Evolutionary conservation across 306 rosid species (phyloP).

Genomic region (Corylus heterophylla): DNA sequence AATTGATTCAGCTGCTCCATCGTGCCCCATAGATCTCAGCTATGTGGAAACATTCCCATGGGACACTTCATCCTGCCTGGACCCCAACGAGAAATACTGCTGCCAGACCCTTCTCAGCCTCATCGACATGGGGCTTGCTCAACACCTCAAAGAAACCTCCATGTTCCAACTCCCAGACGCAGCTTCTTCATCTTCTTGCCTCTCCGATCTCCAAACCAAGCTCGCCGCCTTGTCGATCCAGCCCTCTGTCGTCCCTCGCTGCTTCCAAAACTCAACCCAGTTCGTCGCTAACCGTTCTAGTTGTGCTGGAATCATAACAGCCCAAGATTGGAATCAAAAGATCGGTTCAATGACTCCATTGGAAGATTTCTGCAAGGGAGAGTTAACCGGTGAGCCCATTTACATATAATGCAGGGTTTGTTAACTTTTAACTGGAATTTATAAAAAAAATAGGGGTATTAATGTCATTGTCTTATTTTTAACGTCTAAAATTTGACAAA

Average conservation of each 20-base stretch:
- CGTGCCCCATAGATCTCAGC: slow-evolving; percentile 74
- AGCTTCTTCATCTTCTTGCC: slow-evolving; percentile 53
- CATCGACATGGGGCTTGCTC: slow-evolving; percentile 62
- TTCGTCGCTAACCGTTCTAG: slow-evolving; percentile 45
- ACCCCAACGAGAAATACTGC: slow-evolving; percentile 39
- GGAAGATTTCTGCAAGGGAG: slow-evolving; percentile 53
- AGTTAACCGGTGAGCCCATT: slow-evolving; percentile 16
- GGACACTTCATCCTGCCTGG: slow-evolving; percentile 62
- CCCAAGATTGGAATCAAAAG: slow-evolving; percentile 48
- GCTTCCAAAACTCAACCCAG: slow-evolving; percentile 49
- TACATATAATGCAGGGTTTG: too few relatives aligned
- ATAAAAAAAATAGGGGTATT: too few relatives aligned
- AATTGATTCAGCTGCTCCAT: slow-evolving; percentile 13
- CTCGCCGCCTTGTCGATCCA: slow-evolving; percentile 40
- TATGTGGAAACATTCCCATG: slow-evolving; percentile 69
- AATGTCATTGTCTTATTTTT: too few relatives aligned
- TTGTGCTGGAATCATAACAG: slow-evolving; percentile 63
- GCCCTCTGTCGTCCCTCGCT: slow-evolving; percentile 37
- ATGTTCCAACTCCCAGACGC: slow-evolving; percentile 51
- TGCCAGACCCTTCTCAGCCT: slow-evolving; percentile 68
- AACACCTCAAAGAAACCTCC: slow-evolving; percentile 57
- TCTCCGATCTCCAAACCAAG: slow-evolving; percentile 39
- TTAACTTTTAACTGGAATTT: too few relatives aligned
- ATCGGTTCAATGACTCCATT: slow-evolving; percentile 36
- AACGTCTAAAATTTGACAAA: too few relatives aligned